Percentiles rank a stretch among this genome's conserved stretches.
phyloP scores from a whole-genome alignment of 2,329 filamentous ascomycete genomes.

The Aureobasidium sp. region DNA sequence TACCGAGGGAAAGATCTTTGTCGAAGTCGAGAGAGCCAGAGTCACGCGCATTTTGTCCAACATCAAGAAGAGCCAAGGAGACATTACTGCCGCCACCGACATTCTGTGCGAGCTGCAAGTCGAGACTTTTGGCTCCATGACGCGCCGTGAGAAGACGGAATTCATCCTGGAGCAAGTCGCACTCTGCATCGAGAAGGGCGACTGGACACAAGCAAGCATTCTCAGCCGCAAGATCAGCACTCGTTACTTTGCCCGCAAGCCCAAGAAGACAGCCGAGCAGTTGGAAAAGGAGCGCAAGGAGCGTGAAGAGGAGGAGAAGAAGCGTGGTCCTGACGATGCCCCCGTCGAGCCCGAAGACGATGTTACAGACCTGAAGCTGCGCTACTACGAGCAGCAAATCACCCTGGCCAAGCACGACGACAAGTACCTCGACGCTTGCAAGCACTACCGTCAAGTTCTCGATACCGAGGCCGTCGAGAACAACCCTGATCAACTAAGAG shows the following conservation, averaged over 20 bases:
- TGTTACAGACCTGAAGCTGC: constrained; percentile 91
- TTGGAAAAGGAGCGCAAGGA: constrained; percentile 86
- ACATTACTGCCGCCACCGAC: constrained; percentile 81
- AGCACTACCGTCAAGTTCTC: constrained; percentile 93
- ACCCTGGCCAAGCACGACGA: constrained; percentile 90
- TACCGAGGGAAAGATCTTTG: constrained; percentile 99
- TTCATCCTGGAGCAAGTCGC: constrained; percentile 94
- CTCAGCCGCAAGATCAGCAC: constrained; percentile 96
- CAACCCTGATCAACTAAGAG: constrained; percentile 75
- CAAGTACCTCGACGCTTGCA: constrained; percentile 96
- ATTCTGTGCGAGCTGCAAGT: constrained; percentile 96
- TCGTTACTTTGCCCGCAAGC: constrained; percentile 80
- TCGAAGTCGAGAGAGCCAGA: constrained; percentile 94
- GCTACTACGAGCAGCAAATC: constrained; percentile 97
- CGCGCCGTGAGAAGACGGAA: constrained; percentile 92
- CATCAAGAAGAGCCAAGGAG: constrained; percentile 95
- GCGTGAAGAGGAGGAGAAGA: constrained; percentile 74
- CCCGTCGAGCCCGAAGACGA: constrained; percentile 75
- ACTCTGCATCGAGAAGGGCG: constrained; percentile 88
- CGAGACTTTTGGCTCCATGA: constrained; percentile 98
- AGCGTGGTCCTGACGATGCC: constrained; percentile 67
- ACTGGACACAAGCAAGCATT: constrained; percentile 94
- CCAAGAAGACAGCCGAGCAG: constrained; percentile 83
- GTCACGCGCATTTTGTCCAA: constrained; percentile 92
- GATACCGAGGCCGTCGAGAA: constrained; percentile 94